phyloP scores from a whole-genome alignment of 2,329 filamentous ascomycete species.

The Simplicillium aogashimaense region DNA sequence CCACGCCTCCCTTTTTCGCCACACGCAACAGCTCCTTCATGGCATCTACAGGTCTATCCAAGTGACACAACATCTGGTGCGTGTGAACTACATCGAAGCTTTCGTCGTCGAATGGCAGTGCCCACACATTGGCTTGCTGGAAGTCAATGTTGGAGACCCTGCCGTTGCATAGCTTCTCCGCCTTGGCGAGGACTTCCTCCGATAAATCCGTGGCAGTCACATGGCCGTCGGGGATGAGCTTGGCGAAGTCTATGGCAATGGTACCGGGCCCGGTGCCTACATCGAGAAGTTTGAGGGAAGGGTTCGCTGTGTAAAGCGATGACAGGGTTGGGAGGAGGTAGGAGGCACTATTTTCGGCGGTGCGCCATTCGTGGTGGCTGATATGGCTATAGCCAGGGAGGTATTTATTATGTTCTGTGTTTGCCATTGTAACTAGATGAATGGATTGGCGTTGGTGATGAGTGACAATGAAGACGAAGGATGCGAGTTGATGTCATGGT shows the following conservation, averaged over 20 bases:
- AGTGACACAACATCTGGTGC: constrained; percentile 31
- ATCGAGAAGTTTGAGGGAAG: constrained; percentile 29
- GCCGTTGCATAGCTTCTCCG: constrained; percentile 11
- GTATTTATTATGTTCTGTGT: constrained; percentile 14
- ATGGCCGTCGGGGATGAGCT: constrained; percentile 26
- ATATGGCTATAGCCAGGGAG: constrained; percentile 17
- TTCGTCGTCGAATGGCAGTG: constrained; percentile 26
- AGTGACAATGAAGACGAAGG: too few species aligned
- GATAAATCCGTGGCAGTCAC: constrained; percentile 21
- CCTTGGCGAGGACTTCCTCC: constrained; percentile 18
- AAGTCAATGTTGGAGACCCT: constrained; percentile 15
- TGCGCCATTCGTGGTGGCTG: constrained; percentile 26
- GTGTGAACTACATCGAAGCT: constrained; percentile 32
- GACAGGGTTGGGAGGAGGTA: constrained; percentile 30
- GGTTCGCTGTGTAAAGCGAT: constrained; percentile 12
- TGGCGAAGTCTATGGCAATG: constrained; percentile 32
- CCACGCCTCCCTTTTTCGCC: constrained; percentile 28
- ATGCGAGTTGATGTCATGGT: too few species aligned
- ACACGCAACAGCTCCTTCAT: constrained; percentile 31
- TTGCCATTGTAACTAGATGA: background rate
- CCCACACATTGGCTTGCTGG: constrained; percentile 16
- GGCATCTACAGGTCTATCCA: constrained; percentile 22
- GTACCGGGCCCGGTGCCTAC: constrained; percentile 39
- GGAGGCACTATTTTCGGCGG: constrained; percentile 30
- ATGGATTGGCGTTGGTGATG: too few species aligned